Conservation (phyloP, 805 yeast genomes). For the Candida taoyuanica region DNA sequence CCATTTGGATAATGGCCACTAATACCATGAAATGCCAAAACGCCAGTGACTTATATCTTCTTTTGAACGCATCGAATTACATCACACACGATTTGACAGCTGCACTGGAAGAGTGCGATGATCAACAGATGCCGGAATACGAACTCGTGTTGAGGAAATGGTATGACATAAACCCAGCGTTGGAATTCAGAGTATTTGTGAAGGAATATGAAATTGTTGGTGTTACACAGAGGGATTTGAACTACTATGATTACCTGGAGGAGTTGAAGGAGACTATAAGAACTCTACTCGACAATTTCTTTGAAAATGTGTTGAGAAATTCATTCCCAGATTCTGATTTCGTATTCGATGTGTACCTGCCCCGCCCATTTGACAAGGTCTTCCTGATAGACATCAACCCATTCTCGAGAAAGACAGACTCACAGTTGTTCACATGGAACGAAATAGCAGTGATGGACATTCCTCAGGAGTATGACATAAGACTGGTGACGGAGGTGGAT, state of each 20-base stretch:
- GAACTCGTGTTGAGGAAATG: constrained; percentile 81
- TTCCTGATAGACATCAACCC: constrained; percentile 85
- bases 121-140: constrained; percentile 26
- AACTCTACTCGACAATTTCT: constrained; percentile 49
- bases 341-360: constrained; percentile 79
- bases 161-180: constrained; percentile 79
- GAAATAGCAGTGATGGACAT: constrained; percentile 47
- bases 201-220: constrained; percentile 60
- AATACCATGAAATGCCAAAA: constrained; percentile 68
- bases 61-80: constrained; percentile 84
- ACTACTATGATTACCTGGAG: constrained; percentile 68
- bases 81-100: constrained; percentile 77
- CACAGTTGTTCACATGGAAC: constrained; percentile 79
- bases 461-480: constrained; percentile 41
- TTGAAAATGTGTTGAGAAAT: constrained; percentile 41
- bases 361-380: constrained; percentile 63
- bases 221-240: constrained; percentile 80
- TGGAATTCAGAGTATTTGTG: constrained; percentile 88
- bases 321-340: constrained; percentile 52
- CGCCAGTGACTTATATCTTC: constrained; percentile 70
- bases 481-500: constrained; percentile 67
- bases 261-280: constrained; percentile 45
- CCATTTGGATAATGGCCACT: constrained; percentile 83
- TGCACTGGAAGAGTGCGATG: constrained; percentile 50
- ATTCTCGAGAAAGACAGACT: constrained; percentile 71